Conservation (phyloP, 202 grass and related monocot genomes). For the Miscanthus sacchariflorus region DNA sequence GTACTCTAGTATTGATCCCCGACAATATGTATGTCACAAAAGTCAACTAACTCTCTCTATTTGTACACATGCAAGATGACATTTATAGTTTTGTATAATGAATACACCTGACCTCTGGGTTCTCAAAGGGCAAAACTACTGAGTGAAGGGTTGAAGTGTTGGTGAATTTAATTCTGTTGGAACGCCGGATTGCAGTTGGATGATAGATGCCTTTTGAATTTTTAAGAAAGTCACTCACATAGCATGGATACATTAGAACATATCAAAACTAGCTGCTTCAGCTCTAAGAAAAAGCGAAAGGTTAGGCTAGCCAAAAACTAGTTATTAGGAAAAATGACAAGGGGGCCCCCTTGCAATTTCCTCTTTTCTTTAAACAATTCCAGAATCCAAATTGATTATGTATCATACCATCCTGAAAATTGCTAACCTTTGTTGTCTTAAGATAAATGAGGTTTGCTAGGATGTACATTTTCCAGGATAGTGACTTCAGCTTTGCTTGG, state of each 20-base stretch:
- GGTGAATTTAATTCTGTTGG: not conserved
- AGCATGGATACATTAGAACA: not conserved
- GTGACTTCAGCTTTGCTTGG: constrained; percentile 41
- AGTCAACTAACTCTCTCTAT: not conserved
- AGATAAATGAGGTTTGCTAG: not conserved
- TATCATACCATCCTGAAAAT: not conserved
- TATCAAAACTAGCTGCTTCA: constrained; percentile 6
- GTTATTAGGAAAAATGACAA: not conserved
- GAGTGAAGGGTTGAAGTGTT: not conserved
- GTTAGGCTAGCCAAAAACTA: not conserved
- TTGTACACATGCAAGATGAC: constrained; percentile 23
- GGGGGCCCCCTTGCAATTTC: not conserved
- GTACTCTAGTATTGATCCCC: too few species aligned
- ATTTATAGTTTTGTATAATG: not conserved
- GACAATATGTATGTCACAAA: not conserved
- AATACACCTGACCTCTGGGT: not conserved
- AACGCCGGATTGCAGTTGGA: not conserved
- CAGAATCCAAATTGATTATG: not conserved
- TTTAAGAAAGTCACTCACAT: not conserved
- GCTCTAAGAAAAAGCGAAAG: not conserved
- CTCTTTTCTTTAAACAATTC: not conserved
- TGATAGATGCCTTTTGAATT: not conserved
- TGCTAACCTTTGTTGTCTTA: not conserved
- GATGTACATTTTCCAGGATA: constrained; percentile 9
- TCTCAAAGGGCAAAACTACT: constrained; percentile 12